These are phyloP conservation scores for Lachancea fermentati DNA, from an alignment of 805 yeast species.

Conservation along the genomic window DNA sequence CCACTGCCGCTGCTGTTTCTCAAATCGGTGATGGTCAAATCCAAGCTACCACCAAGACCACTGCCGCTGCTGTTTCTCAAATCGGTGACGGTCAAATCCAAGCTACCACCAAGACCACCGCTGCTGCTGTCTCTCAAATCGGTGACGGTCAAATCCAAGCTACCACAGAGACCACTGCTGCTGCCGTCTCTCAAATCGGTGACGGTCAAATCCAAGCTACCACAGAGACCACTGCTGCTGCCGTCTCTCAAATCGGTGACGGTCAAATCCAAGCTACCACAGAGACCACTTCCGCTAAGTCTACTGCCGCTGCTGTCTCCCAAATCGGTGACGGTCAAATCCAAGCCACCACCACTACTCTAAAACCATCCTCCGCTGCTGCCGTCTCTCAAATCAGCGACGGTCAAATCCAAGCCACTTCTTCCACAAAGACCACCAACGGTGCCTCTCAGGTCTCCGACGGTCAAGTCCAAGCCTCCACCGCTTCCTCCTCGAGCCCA, in stretches of 20 bases:
- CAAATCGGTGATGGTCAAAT: conserved; percentile 30
- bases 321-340: conserved; percentile 26
- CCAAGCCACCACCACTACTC: conserved; percentile 21
- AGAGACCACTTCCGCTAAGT: conserved; percentile 15
- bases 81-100: conserved; percentile 41
- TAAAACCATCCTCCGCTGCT: conserved; percentile 24
- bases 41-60: conserved; percentile 35
- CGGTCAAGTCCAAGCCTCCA: conserved; percentile 19
- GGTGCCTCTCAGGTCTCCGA: conserved; percentile 17
- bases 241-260: conserved; percentile 41
- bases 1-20: conserved; percentile 31
- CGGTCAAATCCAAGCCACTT: conserved; percentile 42
- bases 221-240: conserved; percentile 33
- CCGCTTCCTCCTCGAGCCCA: conserved; percentile 20
- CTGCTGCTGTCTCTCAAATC: conserved; percentile 38
- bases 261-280: conserved; percentile 43
- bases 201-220: conserved; percentile 45
- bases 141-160: conserved; percentile 45
- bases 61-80: conserved; percentile 32
- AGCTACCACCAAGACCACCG: conserved; percentile 28
- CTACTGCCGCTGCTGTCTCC: conserved; percentile 32
- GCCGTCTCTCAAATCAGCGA: conserved; percentile 40
- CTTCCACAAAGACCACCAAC: conserved; percentile 26
- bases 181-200: conserved; percentile 37
- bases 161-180: conserved; percentile 30